Evolutionary conservation across 2,329 filamentous ascomycete species (phyloP), one percentile per base, ranked within the genome.

Genomic region (Tolypocladium paradoxum): DNA sequence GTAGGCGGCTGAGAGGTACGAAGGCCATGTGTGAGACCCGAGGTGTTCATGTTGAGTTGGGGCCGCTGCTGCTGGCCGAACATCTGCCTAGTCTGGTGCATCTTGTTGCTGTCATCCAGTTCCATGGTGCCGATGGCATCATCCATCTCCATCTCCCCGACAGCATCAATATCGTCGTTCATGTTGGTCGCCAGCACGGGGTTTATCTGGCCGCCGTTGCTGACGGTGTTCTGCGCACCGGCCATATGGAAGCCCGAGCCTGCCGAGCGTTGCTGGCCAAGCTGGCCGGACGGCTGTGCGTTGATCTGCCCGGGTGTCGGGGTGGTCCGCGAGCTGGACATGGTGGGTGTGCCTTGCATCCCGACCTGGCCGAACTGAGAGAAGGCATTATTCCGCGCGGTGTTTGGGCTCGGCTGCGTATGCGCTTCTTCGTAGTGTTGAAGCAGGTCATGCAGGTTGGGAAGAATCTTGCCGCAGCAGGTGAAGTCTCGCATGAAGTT

Each of bases 401-500:
- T 62, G 36, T 73, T 71, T 8, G 73, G 70, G 57, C 74, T 73
- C 57, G 87, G 79, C 58, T 88, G 84, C 18, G 90, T 92, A 70
- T 99, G 93, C 53, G 87, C 83, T 71, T 96, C 92, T 71, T 99
- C 93, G 67, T 96, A 99, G 69, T 99, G 93, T 66, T 96, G 90
- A 48, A 99, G 76, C 48, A 99, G 78, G 66, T 97, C 93, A 72
- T 99, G 93, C 61, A 99, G 81, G 50, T 91, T 95, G 27, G 91
- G 87, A 60, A 96, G 79, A 34, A 86, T 92, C 63, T 89, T 82
- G 63, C 90, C 90, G 72, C 93, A 99, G 74, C 93, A 99, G 51
- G 87, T 87, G 72, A 97, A 97, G 73, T 97, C 91, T 70, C 87
- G 87, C 89, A 97, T 95, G 69, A 96, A 99, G 65, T 92, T 93